Conservation (phyloP, 805 yeast genomes). For the Saccharomycopsis sp. region DNA sequence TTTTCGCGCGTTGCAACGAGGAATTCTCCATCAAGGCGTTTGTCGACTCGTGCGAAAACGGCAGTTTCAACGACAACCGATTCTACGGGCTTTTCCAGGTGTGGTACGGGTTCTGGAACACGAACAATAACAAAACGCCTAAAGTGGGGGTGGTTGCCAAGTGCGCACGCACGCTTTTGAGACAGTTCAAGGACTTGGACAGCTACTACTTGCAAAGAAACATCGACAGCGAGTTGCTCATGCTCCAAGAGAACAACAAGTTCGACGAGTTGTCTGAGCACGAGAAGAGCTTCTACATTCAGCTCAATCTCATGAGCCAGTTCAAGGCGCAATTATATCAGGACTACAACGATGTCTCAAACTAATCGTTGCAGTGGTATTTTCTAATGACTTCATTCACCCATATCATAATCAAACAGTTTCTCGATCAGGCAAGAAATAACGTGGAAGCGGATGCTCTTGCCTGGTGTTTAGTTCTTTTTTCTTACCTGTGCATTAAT, state of each 20-base stretch:
- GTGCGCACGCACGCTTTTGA: no score
- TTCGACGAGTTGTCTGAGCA: background rate
- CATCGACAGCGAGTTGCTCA: constrained; percentile 10
- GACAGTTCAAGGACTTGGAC: constrained; percentile 19
- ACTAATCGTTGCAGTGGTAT: background rate
- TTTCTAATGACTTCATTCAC: background rate
- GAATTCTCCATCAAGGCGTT: constrained; percentile 15
- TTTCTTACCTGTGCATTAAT: background rate
- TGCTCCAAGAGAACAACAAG: constrained; percentile 1
- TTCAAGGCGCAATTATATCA: constrained; percentile 4
- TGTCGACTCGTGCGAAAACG: constrained; percentile 8
- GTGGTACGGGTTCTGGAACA: constrained; percentile 14
- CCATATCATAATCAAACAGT: no score
- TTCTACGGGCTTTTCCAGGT: constrained; percentile 15
- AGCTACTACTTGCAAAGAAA: constrained; percentile 17
- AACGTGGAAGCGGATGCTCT: no score
- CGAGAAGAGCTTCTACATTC: constrained; percentile 8
- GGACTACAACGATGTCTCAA: background rate
- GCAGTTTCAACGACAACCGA: constrained; percentile 9
- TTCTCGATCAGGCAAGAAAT: no score
- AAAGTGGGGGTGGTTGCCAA: background rate
- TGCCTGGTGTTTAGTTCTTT: background rate
- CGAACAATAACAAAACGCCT: background rate
- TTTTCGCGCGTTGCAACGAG: constrained; percentile 10
- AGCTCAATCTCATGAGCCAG: constrained; percentile 8